Base-by-base conservation (phyloP, 176 grass and related monocot genomes). In the Triticum monococcum region DNA sequence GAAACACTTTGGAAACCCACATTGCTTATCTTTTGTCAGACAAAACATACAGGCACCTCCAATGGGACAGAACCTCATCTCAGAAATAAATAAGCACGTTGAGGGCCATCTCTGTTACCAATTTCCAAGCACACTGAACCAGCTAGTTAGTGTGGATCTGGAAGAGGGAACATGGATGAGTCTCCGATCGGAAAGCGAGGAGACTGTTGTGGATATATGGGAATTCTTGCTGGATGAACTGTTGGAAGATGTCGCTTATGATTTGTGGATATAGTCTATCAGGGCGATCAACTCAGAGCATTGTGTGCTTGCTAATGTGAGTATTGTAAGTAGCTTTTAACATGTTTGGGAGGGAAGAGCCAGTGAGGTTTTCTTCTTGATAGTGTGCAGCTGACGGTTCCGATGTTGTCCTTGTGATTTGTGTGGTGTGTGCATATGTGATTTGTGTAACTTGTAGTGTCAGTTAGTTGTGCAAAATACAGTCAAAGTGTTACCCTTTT, bases 181-280 rank as follows among this genome's bases (percentile, higher is more conserved):
- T 85, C 85, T 90, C 30, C 71, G 2, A 43, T 17, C 30, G 14
- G 83, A 92, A 68, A 86, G 61, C 16, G 64, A 62, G 69, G 78
- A 85, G 54, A 50, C 84, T 43, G 65, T 69, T 28, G 54, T 64
- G 45, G 80, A 90, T 30, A 84, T 78, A 66, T 88, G 70, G 82
- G 88, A 86, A 37, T 80, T 66, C 64, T 81, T 92, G 22, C 63
- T 92, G 20, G 86, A 90, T 79, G 90, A 92, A 62, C 40, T 95
- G 68, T 3, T 90, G 14, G 86, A 95, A 36, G 93, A 95, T 45
- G 35, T 72, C 45, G 5, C 52, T 70, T 86, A 72, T 9, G 86
- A 88, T 76, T 7, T 90, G 74, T 69, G 83, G 83, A 77, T 90
- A 78, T 85, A 22, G 18, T 57, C 52, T 20, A 57, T 57, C 52